phyloP scores from a whole-genome alignment of 306 rosid species.

The Begonia peltatifolia region DNA sequence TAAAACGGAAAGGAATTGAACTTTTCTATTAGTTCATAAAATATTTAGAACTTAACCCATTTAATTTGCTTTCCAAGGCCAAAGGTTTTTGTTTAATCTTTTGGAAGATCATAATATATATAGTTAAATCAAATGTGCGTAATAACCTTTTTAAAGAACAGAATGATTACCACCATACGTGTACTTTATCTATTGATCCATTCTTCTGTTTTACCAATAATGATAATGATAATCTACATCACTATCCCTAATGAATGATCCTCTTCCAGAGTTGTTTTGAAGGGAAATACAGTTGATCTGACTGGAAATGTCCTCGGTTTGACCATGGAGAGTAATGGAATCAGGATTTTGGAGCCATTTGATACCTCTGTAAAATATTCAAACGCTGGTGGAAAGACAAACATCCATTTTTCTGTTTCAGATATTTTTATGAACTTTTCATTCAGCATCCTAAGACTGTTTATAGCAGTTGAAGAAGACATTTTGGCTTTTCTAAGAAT shows the following conservation, averaged over 20 bases:
- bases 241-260: constrained; percentile 7
- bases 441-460: constrained; percentile 80
- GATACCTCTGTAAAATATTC: constrained; percentile 74
- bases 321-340: constrained; percentile 91
- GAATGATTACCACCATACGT: too few relatives aligned
- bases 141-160: too few relatives aligned
- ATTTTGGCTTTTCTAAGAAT: constrained; percentile 75
- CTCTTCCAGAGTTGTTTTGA: constrained; percentile 56
- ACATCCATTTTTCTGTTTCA: constrained; percentile 60
- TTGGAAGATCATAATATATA: too few relatives aligned
- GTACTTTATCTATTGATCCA: too few relatives aligned
- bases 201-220: too few relatives aligned
- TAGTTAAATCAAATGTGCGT: too few relatives aligned
- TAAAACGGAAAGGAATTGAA: too few relatives aligned
- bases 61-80: too few relatives aligned
- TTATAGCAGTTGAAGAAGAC: constrained; percentile 90
- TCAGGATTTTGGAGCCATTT: constrained; percentile 91
- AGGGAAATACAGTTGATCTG: constrained; percentile 68
- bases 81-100: too few relatives aligned
- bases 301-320: constrained; percentile 71
- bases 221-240: too few relatives aligned
- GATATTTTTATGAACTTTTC: constrained; percentile 94
- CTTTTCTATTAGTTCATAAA: too few relatives aligned
- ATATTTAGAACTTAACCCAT: too few relatives aligned
- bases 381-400: constrained; percentile 78